Conservation (phyloP, 257 asterid species). For the Nicotiana attenuata region DNA sequence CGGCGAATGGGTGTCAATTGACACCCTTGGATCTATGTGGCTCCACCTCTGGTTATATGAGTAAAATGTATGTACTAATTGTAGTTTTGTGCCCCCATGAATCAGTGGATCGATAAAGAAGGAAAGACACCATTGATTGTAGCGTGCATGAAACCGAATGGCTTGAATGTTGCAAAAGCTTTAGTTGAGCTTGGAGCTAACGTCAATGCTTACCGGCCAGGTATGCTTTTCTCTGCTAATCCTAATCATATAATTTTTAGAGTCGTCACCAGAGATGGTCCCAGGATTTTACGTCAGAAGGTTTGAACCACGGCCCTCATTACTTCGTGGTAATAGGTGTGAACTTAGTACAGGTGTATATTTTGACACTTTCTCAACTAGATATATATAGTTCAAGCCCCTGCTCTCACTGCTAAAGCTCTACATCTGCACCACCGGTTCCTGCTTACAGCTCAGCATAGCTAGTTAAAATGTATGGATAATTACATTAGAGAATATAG, state of each 20-base stretch:
- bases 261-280: background rate
- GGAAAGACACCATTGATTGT: slow-evolving; percentile 79
- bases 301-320: background rate
- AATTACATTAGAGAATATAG: too few species aligned
- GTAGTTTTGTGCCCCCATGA: background rate
- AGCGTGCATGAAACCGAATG: slow-evolving; percentile 68
- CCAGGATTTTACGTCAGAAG: background rate
- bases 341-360: background rate
- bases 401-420: too few species aligned
- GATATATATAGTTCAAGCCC: too few species aligned
- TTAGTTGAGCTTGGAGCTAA: slow-evolving; percentile 81
- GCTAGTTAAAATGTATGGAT: too few species aligned
- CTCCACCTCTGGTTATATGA: background rate
- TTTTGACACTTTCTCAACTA: too few species aligned
- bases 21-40: too few species aligned
- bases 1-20: too few species aligned
- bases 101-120: slow-evolving; percentile 80
- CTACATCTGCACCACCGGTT: too few species aligned
- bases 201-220: slow-evolving; percentile 73
- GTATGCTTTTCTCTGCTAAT: slow-evolving; percentile 29
- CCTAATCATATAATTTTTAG: background rate
- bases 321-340: background rate
- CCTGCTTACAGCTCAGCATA: too few species aligned
- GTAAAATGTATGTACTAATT: background rate
- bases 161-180: slow-evolving; percentile 59